Percentiles rank a stretch among this genome's conserved stretches.
These are phyloP conservation scores for Lomentospora prolificans DNA, from an alignment of 2,329 filamentous ascomycete species.

Conservation along the genomic window DNA sequence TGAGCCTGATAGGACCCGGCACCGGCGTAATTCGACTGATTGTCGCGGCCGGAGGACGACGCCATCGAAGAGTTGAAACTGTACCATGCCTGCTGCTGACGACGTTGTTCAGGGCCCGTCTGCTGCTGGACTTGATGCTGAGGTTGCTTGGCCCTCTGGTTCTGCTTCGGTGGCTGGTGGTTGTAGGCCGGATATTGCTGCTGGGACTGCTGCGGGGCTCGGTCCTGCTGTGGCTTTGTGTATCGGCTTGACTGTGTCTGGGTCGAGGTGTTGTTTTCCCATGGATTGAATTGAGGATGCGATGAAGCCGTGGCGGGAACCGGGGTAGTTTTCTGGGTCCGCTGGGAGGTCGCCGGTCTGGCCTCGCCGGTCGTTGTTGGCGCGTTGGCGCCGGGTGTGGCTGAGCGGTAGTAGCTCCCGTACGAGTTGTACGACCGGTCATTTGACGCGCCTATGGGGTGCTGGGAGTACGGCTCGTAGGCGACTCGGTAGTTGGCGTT, in stretches of 20 bases:
- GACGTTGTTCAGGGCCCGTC: constrained; percentile 13
- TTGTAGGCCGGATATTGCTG: neutral
- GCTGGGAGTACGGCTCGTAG: constrained; percentile 23
- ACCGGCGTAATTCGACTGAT: constrained; percentile 2
- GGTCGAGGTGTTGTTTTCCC: constrained; percentile 8
- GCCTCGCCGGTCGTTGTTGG: too few species aligned
- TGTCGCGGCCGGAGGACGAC: neutral
- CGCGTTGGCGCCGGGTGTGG: constrained; percentile 14
- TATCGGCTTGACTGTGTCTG: constrained; percentile 13
- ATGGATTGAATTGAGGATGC: too few species aligned
- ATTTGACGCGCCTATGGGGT: constrained; percentile 13
- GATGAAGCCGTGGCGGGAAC: neutral
- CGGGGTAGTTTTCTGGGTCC: too few species aligned
- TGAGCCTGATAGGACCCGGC: constrained; percentile 4
- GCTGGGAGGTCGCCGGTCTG: too few species aligned
- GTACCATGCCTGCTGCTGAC: constrained; percentile 8
- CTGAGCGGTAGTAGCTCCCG: constrained; percentile 20
- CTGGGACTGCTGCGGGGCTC: constrained; percentile 10
- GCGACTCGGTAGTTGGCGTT: constrained; percentile 13
- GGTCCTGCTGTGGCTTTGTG: constrained; percentile 7
- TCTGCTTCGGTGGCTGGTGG: neutral
- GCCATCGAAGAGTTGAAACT: neutral
- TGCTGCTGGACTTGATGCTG: constrained; percentile 9
- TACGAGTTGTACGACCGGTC: constrained; percentile 14
- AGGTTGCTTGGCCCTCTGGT: constrained; percentile 2